phyloP scores from a whole-genome alignment of 176 grass and related monocot species.

The Musa schizocarpa region DNA sequence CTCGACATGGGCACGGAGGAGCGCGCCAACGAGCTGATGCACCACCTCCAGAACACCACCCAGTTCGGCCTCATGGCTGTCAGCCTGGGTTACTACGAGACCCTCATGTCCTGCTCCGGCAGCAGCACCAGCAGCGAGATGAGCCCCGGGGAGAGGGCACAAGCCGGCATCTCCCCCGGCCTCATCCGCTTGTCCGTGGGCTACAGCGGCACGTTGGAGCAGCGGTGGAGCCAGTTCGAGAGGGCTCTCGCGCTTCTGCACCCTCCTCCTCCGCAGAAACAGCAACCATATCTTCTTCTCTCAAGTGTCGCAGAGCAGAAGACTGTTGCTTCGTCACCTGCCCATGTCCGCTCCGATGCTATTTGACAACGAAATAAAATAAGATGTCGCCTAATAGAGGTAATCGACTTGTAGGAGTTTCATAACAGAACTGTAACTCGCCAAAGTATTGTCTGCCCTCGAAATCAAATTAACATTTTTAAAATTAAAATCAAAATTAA shows the following conservation, averaged over 20 bases:
- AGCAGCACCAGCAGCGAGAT: slow-evolving; percentile 97
- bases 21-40: slow-evolving; percentile 77
- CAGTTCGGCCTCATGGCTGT: slow-evolving; percentile 96
- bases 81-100: slow-evolving; percentile 90
- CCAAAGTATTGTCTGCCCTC: too few relatives aligned
- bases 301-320: background rate
- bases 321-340: slow-evolving; percentile 14
- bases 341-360: background rate
- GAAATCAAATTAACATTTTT: too few relatives aligned
- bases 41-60: slow-evolving; percentile 94
- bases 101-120: slow-evolving; percentile 87
- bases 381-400: too few relatives aligned
- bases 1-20: slow-evolving; percentile 90
- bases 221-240: slow-evolving; percentile 84
- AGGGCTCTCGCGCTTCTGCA: slow-evolving; percentile 59
- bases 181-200: slow-evolving; percentile 87
- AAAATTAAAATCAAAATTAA: too few relatives aligned
- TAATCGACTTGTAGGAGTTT: too few relatives aligned
- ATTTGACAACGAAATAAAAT: background rate
- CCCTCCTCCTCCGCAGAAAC: background rate
- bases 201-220: slow-evolving; percentile 76
- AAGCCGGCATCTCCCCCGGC: slow-evolving; percentile 59
- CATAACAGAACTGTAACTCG: too few relatives aligned
- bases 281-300: slow-evolving; percentile 27
- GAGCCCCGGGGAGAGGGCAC: slow-evolving; percentile 44